Evolutionary conservation across 225 moss, liverwort and hornwort genomes (phyloP), one percentile per base, ranked within the genome.

Genomic region (Physcomitrium patens): DNA sequence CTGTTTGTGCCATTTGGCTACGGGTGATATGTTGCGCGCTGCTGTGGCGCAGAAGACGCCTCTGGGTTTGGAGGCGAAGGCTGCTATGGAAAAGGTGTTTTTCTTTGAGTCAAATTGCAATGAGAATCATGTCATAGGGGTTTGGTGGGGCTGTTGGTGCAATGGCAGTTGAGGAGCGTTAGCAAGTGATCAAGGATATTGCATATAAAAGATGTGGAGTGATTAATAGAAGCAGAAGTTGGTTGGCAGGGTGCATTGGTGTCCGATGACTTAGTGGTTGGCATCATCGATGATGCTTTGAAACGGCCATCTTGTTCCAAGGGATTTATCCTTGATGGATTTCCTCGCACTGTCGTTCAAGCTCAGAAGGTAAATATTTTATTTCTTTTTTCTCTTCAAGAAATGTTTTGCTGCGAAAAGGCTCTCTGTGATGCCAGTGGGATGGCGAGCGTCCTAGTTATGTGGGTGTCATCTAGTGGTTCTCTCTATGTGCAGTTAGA

Each of bases 321-420:
- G 73, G 95, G 95, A 22, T 95, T 95, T 37, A 95, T 95, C 59
- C 77, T 95, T n/a, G 95, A 95, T 67, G 95, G 95, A 8, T 95
- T 95, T 53, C 95, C 95, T 45, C 95, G 31, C 46, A 95, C 95
- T 11, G 95, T 95, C 14, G 92, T 86, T 28, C 95, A 95, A 87
- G 95, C 95, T 67, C 77, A 95, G 55, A 95, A 85, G 88, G 88
- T 88, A 46, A 1, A 6, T 7, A 0, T 27, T 67, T 62, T 0
- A 3, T n/a, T 46, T n/a, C 64, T n/a, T 19, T 12, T 17, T 73
- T 4, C 5, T 37, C 4, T 37, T 37, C 0, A 4, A 37, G 31
- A 37, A 37, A 0, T 37, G 31, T 37, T 37, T 37, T 37, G 5
- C 31, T 37, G 31, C 31, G 31, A 7, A 37, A 37, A 37, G 2